Percentiles rank a stretch among this genome's conserved stretches.
These are phyloP conservation scores for Aureobasidium melanogenum DNA, from an alignment of 2,329 filamentous ascomycete species.

Conservation along the genomic window DNA sequence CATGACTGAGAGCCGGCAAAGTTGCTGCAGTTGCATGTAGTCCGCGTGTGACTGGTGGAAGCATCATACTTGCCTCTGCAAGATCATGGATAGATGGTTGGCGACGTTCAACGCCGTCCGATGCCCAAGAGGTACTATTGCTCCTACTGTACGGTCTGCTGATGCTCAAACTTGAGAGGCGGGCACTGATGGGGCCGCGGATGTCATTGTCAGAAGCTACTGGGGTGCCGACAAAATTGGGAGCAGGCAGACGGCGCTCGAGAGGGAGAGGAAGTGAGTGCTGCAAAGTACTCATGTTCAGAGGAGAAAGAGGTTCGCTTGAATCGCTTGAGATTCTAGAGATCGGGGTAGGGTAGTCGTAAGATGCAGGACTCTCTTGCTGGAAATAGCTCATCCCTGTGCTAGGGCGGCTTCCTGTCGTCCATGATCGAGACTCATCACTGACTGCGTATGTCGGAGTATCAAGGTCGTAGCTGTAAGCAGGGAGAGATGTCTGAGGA, in stretches of 20 bases:
- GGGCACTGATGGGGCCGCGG: neutral
- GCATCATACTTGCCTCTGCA: constrained; percentile 8
- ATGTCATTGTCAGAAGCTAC: constrained; percentile 7
- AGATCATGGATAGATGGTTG: constrained; percentile 7
- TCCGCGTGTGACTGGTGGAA: constrained; percentile 6
- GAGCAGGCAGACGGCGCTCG: constrained; percentile 24
- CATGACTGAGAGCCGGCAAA: neutral
- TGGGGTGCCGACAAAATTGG: constrained; percentile 12
- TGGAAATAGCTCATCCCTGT: constrained; percentile 18
- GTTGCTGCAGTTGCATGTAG: neutral
- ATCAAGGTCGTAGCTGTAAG: neutral
- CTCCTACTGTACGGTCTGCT: neutral
- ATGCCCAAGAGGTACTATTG: neutral
- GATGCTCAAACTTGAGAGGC: neutral
- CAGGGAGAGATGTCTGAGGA: neutral
- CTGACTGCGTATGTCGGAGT: constrained; percentile 20
- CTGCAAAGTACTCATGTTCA: constrained; percentile 27
- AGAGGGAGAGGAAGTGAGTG: constrained; percentile 25
- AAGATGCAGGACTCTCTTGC: constrained; percentile 19
- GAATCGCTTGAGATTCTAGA: constrained; percentile 12
- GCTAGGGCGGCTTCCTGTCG: constrained; percentile 17
- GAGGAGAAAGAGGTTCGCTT: constrained; percentile 21
- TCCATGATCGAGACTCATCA: constrained; percentile 21
- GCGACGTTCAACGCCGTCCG: neutral
- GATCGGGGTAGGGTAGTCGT: constrained; percentile 23